Conservation (phyloP, 495 filamentous ascomycete species). For the Annulohypoxylon moriforme region DNA sequence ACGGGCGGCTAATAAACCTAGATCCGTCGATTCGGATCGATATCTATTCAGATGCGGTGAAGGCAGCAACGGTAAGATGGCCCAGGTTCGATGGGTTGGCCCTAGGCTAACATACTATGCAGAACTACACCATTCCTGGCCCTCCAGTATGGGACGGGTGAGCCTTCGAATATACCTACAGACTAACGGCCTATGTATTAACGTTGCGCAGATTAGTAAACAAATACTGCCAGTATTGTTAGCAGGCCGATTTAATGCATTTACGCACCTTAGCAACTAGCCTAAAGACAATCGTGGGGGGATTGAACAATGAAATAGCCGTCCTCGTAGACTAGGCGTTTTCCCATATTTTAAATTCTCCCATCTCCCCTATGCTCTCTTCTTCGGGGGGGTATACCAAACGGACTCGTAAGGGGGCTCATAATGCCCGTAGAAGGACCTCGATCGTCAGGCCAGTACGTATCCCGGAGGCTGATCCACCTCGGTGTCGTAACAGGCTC, state of each 20-base stretch:
- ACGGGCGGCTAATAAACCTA: conserved; percentile 38
- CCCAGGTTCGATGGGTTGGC: background rate
- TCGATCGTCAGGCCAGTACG: conserved; percentile 34
- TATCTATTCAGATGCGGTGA: conserved; percentile 56
- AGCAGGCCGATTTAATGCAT: background rate
- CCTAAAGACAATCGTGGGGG: background rate
- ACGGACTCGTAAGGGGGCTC: conserved; percentile 45
- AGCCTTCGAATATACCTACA: conserved; percentile 17
- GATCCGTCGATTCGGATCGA: conserved; percentile 65
- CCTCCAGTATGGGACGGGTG: conserved; percentile 60
- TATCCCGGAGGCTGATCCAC: conserved; percentile 38
- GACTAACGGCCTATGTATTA: background rate
- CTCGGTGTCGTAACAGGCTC: conserved; percentile 29
- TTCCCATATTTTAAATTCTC: background rate
- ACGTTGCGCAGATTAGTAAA: conserved; percentile 43
- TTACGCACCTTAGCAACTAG: background rate
- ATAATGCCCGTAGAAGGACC: conserved; percentile 42
- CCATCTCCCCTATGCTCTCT: conserved; percentile 36
- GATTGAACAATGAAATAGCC: background rate
- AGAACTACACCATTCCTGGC: conserved; percentile 60
- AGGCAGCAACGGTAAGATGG: conserved; percentile 48
- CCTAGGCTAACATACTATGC: conserved; percentile 22
- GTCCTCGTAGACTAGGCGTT: background rate
- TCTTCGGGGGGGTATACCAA: conserved; percentile 35
- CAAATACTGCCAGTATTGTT: conserved; percentile 50